Percentiles rank a stretch among this genome's conserved stretches.
Conservation (phyloP, 805 yeast species). For the Tetrapisispora namnaoensis region DNA sequence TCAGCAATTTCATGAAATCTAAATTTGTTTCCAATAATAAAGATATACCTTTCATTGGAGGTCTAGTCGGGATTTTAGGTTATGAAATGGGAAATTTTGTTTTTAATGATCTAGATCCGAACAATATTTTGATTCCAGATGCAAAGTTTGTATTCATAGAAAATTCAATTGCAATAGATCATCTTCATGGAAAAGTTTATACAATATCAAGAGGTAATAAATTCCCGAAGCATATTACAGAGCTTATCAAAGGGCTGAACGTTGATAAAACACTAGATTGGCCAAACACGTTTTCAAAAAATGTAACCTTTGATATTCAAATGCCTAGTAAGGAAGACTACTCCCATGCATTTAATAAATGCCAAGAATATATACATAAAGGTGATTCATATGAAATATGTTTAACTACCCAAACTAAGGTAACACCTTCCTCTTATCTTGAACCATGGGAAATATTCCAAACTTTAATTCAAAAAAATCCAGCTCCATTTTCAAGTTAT, state of each 20-base stretch:
- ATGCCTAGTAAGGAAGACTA: slow-evolving; percentile 50
- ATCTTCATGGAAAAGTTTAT: slow-evolving; percentile 35
- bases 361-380: slow-evolving; percentile 56
- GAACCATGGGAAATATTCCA: slow-evolving; percentile 76
- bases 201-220: slow-evolving; percentile 41
- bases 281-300: slow-evolving; percentile 13
- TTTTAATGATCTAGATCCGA: slow-evolving; percentile 28
- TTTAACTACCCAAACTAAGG: slow-evolving; percentile 64
- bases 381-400: slow-evolving; percentile 96
- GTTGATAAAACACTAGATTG: slow-evolving; percentile 8
- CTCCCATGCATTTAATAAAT: slow-evolving; percentile 41
- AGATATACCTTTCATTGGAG: slow-evolving; percentile 78
- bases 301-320: slow-evolving; percentile 24
- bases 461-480: slow-evolving; percentile 59
- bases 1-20: slow-evolving; percentile 22
- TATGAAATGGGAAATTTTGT: slow-evolving; percentile 74
- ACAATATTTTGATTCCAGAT: slow-evolving; percentile 43
- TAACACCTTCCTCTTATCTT: slow-evolving; percentile 40
- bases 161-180: slow-evolving; percentile 50
- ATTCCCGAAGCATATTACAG: slow-evolving; percentile 23
- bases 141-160: slow-evolving; percentile 65
- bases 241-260: not conserved
- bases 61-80: slow-evolving; percentile 73
- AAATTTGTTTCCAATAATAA: slow-evolving; percentile 11
- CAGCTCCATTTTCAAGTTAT: slow-evolving; percentile 86